Conservation (phyloP, 805 yeast genomes). For the Barnettozyma wickerhamii region DNA sequence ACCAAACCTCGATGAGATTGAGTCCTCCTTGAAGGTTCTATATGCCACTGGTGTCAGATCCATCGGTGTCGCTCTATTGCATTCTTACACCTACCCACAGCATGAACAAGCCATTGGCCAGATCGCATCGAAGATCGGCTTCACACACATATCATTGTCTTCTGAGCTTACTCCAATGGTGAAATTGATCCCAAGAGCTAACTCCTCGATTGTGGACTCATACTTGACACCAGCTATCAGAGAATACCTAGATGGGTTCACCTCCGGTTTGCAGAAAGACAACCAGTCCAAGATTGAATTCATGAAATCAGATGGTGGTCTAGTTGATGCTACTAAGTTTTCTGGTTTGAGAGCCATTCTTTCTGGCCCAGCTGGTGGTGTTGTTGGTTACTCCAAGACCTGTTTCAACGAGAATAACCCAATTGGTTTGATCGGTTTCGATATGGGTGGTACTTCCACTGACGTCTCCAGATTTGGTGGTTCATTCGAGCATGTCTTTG, state of each 20-base stretch:
- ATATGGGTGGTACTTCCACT: constrained; percentile 91
- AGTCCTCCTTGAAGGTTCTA: constrained; percentile 37
- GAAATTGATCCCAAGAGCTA: constrained; percentile 68
- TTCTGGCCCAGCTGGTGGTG: constrained; percentile 98
- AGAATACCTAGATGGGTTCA: constrained; percentile 57
- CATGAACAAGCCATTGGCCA: constrained; percentile 61
- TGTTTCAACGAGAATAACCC: constrained; percentile 54
- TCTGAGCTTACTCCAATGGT: constrained; percentile 74
- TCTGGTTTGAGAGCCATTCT: constrained; percentile 85
- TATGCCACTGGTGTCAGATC: constrained; percentile 59
- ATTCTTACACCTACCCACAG: constrained; percentile 66
- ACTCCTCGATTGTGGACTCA: constrained; percentile 78
- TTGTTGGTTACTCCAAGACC: constrained; percentile 87
- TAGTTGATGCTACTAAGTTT: constrained; percentile 77
- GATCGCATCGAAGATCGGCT: constrained; percentile 63
- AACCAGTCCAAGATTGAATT: constrained; percentile 54
- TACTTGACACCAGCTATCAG: constrained; percentile 77
- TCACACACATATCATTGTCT: constrained; percentile 63
- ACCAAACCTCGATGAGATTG: constrained; percentile 45
- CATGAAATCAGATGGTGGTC: constrained; percentile 97
- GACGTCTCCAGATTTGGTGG: constrained; percentile 79
- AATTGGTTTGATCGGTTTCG: constrained; percentile 73
- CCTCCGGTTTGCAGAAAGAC: constrained; percentile 52
- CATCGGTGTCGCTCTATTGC: constrained; percentile 67
- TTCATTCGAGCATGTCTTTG: constrained; percentile 71